Evolutionary conservation across 352 stramenopile genomes (phyloP).

Genomic region (Globisporangium spiculum): DNA sequence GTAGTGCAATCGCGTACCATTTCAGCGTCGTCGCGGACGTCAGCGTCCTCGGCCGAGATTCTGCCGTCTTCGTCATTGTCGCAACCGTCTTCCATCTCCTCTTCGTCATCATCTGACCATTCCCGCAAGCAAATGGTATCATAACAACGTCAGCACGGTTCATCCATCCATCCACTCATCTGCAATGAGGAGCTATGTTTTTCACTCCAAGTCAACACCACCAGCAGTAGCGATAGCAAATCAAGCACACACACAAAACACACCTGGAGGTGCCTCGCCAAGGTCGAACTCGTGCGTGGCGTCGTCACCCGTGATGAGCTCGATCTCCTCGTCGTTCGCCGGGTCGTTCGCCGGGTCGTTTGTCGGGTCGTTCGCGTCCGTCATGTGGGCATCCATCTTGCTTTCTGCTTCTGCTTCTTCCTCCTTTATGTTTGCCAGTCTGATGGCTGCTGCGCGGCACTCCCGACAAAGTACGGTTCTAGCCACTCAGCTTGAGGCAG

Average conservation of each 20-base stretch:
- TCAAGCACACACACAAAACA: conserved; percentile 23
- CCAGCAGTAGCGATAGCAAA: background rate
- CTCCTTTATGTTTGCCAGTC: conserved; percentile 25
- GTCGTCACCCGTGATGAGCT: conserved; percentile 83
- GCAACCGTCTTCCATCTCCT: conserved; percentile 50
- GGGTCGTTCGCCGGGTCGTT: conserved; percentile 36
- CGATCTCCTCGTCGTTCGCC: conserved; percentile 63
- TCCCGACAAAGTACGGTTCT: conserved; percentile 18
- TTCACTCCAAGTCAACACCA: background rate
- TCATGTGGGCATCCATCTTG: conserved; percentile 30
- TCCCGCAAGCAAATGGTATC: background rate
- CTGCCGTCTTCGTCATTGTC: conserved; percentile 52
- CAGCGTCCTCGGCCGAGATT: conserved; percentile 60
- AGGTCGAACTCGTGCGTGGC: conserved; percentile 81
- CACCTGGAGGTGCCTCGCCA: conserved; percentile 72
- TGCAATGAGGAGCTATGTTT: background rate
- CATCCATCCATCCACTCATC: background rate
- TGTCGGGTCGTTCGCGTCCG: conserved; percentile 27
- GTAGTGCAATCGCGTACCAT: conserved; percentile 36
- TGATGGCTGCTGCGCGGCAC: conserved; percentile 6
- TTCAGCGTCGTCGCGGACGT: conserved; percentile 70
- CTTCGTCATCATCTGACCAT: conserved; percentile 54
- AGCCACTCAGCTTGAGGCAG: background rate
- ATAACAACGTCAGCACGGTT: background rate
- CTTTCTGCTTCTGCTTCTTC: conserved; percentile 33